Percentiles rank a stretch among this genome's conserved stretches.
phyloP scores from a whole-genome alignment of 1,139 yeast genomes.

The Saccharomyces hybrid region DNA sequence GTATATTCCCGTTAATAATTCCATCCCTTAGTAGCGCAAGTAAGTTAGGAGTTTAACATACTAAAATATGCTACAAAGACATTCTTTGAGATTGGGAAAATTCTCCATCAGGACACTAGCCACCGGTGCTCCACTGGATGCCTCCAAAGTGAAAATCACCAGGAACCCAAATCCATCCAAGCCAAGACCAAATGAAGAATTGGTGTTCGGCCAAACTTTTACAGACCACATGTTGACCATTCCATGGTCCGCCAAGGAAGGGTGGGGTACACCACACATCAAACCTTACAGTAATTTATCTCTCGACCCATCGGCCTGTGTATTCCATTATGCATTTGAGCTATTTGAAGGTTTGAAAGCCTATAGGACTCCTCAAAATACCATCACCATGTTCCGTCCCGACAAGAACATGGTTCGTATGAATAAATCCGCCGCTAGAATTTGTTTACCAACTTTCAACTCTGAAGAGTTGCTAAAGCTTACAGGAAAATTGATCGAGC shows the following conservation, averaged over 20 bases:
- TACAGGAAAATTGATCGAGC: constrained; percentile 60
- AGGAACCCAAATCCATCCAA: constrained; percentile 54
- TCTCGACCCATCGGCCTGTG: constrained; percentile 83
- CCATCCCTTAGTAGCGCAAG: too few species aligned
- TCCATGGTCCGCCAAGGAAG: constrained; percentile 67
- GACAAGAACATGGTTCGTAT: constrained; percentile 84
- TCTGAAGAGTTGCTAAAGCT: constrained; percentile 63
- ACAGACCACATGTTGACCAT: constrained; percentile 83
- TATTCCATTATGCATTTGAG: constrained; percentile 89
- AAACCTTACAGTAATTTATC: constrained; percentile 69
- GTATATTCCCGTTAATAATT: too few species aligned
- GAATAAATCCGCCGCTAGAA: constrained; percentile 82
- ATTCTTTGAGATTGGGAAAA: not conserved
- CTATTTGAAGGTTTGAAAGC: constrained; percentile 95
- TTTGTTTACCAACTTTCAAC: constrained; percentile 79
- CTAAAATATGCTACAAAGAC: not conserved
- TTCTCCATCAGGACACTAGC: not conserved
- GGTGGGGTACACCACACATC: constrained; percentile 83
- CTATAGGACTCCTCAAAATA: constrained; percentile 59
- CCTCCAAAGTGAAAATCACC: constrained; percentile 56
- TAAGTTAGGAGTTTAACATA: too few species aligned
- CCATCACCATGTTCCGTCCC: constrained; percentile 78
- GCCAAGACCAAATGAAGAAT: constrained; percentile 61
- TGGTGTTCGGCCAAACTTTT: constrained; percentile 78
- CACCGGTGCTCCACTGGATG: constrained; percentile 46